Base-by-base conservation (phyloP, 2,329 filamentous ascomycete genomes). In the Aspergillus sp. region DNA sequence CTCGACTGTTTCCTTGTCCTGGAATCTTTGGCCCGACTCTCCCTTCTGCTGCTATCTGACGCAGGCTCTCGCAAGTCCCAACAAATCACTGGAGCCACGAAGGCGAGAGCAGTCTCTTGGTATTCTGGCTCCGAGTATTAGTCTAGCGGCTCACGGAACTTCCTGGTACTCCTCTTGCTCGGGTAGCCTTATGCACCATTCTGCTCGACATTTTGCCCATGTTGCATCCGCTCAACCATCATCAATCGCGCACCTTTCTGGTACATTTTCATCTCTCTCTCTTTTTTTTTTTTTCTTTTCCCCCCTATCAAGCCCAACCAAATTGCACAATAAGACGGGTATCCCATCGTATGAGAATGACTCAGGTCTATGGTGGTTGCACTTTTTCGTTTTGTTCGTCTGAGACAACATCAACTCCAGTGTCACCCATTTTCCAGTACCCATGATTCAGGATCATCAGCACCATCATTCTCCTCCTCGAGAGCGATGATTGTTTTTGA, bases 141-240 rank as follows among this genome's bases (percentile, higher is more conserved):
- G 7, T 44, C 46, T 44, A 52, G 43, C 53, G 50, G 55, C 47
- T 58, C 37, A 31, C 43, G 50, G 14, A 43, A 35, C n/a, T 52
- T 56, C 31, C 31, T 48, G 21, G 19, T 50, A 33, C 43, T 33
- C 39, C 27, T 50, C 35, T 52, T 55, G 24, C 46, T 57, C 53
- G 45, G 51, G 52, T 58, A 58, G 57, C 44, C 56, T 58, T 46
- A 64, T 62, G 62, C 62, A 64, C 43, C 41, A 43, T 56, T 37
- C 56, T 62, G 56, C 56, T 64, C 46, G 53, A 64, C 56, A 62
- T 62, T 55, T 47, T 39, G 31, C 52, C 45, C 40, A 37, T 51
- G 57, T 53, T 59, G 62, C 47, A 58, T 55, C 47, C 27, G 39
- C 24, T 55, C 31, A n/a, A 4, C 39, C 6, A 31, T 27, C 31